These are phyloP conservation scores for Aegilops sharonensis DNA, from an alignment of 176 grass and related monocot species.

Conservation along the genomic window DNA sequence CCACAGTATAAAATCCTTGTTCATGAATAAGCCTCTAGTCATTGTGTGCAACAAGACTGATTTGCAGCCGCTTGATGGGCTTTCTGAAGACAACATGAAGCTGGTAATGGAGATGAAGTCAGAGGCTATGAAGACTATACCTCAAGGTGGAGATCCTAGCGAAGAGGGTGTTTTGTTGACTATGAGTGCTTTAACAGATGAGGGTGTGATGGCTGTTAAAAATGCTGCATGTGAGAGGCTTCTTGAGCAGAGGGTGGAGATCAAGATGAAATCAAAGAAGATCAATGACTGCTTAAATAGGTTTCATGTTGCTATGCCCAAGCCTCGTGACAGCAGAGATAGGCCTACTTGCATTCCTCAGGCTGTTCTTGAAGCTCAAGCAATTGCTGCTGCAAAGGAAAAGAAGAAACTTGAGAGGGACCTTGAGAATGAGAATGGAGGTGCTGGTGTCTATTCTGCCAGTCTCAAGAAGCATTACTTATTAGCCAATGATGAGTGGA, in stretches of 20 bases:
- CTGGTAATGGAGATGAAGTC: conserved; percentile 62
- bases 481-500: conserved; percentile 66
- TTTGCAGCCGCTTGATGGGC: conserved; percentile 60
- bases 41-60: conserved; percentile 84
- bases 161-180: conserved; percentile 64
- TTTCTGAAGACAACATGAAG: conserved; percentile 68
- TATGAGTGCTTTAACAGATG: conserved; percentile 80
- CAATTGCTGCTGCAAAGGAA: conserved; percentile 43
- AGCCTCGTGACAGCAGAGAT: conserved; percentile 71
- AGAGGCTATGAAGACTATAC: conserved; percentile 56
- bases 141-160: conserved; percentile 47
- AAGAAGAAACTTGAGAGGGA: conserved; percentile 69
- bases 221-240: conserved; percentile 60
- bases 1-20: conserved; percentile 78
- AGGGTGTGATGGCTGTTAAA: conserved; percentile 69
- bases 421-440: conserved; percentile 70
- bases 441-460: conserved; percentile 79
- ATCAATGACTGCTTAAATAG: conserved; percentile 56
- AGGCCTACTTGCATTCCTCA: conserved; percentile 49
- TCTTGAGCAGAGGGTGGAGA: conserved; percentile 57
- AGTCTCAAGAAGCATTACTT: conserved; percentile 73
- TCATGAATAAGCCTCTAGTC: conserved; percentile 75
- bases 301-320: conserved; percentile 83
- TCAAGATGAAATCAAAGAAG: conserved; percentile 64
- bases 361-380: conserved; percentile 43